Percentiles rank a stretch among this genome's conserved stretches.
Evolutionary conservation across 140 eudicot genomes (phyloP).

Genomic region (Erigeron philadelphicus): DNA sequence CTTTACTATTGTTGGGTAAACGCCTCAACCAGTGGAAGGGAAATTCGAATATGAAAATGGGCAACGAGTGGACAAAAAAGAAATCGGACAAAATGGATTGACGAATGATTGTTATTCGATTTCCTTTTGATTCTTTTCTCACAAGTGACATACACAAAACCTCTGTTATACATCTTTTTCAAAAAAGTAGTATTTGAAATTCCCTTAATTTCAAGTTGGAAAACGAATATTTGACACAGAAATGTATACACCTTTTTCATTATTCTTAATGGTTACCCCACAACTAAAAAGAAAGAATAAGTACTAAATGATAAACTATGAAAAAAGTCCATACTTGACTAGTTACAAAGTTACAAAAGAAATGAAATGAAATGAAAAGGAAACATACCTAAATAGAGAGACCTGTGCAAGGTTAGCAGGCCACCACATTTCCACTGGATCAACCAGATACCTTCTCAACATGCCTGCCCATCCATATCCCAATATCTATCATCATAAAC

Average conservation of each 20-base stretch:
- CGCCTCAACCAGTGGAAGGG: too few species aligned
- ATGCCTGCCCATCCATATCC: constrained; percentile 99
- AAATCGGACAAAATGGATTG: constrained; percentile 2
- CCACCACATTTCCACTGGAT: constrained; percentile 99
- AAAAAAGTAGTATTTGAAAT: constrained; percentile 1
- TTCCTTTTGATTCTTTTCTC: constrained; percentile 19
- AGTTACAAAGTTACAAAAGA: neutral
- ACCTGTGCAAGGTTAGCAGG: constrained; percentile 92
- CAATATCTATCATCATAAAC: constrained; percentile 38
- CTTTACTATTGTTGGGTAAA: too few species aligned
- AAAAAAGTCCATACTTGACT: neutral
- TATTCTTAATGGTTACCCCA: constrained; percentile 16
- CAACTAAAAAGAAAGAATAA: neutral
- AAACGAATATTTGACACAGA: constrained; percentile 23
- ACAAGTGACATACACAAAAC: constrained; percentile 16
- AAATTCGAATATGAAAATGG: neutral
- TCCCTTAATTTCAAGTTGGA: constrained; percentile 11
- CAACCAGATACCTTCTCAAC: constrained; percentile 86
- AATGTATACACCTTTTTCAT: constrained; percentile 18
- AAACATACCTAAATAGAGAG: constrained; percentile 64
- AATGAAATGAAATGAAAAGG: neutral
- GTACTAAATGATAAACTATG: neutral
- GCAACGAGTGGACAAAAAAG: constrained; percentile 8
- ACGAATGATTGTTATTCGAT: constrained; percentile 21
- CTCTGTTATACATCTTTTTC: constrained; percentile 1